These are phyloP conservation scores for Lachancea sp. DNA, from an alignment of 805 yeast genomes.

Conservation along the genomic window DNA sequence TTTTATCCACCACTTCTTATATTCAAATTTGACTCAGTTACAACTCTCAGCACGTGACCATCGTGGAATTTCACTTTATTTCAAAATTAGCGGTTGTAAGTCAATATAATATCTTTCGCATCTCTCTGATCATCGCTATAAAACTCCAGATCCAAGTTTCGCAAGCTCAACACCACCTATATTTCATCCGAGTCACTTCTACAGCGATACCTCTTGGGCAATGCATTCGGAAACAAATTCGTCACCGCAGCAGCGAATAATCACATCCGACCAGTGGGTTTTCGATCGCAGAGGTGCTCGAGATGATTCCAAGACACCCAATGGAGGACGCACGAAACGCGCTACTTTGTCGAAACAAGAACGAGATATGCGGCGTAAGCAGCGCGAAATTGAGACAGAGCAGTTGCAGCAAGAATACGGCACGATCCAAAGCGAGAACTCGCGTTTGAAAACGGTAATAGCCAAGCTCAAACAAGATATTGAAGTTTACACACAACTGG, in stretches of 20 bases:
- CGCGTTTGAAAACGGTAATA: constrained; percentile 22
- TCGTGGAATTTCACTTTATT: no score
- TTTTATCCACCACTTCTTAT: no score
- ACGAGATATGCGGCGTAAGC: constrained; percentile 7
- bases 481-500: constrained; percentile 17
- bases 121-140: no score
- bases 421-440: constrained; percentile 22
- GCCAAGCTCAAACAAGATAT: constrained; percentile 21
- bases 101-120: no score
- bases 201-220: no score
- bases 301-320: constrained; percentile 4
- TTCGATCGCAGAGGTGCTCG: constrained; percentile 11
- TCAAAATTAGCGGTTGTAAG: no score
- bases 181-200: no score
- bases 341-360: constrained; percentile 7
- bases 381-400: constrained; percentile 16
- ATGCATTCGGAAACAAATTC: constrained; percentile 6
- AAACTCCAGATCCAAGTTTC: no score
- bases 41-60: no score
- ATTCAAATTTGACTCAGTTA: no score
- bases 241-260: constrained; percentile 19
- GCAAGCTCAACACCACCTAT: not conserved
- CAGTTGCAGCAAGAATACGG: constrained; percentile 22
- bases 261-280: constrained; percentile 19
- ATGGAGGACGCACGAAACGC: constrained; percentile 4